These are phyloP conservation scores for Botryosphaeria dothidea DNA, from an alignment of 2,329 filamentous ascomycete species.

Conservation along the genomic window DNA sequence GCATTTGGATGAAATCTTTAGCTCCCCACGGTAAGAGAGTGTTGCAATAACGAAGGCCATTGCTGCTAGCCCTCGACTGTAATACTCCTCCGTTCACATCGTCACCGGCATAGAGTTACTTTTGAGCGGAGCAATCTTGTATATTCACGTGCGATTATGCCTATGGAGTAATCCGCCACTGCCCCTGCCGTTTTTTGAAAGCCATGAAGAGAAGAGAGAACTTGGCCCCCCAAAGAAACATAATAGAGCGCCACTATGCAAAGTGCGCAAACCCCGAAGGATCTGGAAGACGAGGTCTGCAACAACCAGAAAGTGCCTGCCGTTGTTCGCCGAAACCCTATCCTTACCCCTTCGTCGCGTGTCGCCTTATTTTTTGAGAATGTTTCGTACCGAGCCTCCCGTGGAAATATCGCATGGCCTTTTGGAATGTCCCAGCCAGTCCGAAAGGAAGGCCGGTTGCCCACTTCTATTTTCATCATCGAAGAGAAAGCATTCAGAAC, in stretches of 20 bases:
- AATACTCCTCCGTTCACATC: too few species aligned
- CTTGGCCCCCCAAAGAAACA: conserved; percentile 8
- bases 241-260: conserved; percentile 11
- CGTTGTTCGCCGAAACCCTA: neutral
- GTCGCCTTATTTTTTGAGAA: conserved; percentile 9
- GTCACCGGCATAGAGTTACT: neutral
- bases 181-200: conserved; percentile 9
- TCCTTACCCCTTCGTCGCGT: neutral
- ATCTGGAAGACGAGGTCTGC: neutral
- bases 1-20: too few species aligned
- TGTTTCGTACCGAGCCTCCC: neutral
- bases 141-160: conserved; percentile 15
- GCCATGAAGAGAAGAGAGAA: conserved; percentile 13
- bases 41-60: too few species aligned
- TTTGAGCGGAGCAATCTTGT: conserved; percentile 16
- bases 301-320: neutral
- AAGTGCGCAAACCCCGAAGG: neutral
- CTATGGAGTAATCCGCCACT: conserved; percentile 7
- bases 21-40: too few species aligned
- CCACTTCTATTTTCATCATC: conserved; percentile 18
- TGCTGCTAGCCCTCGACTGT: too few species aligned
- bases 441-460: conserved; percentile 11
- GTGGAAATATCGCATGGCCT: neutral
- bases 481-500: conserved; percentile 10
- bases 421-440: conserved; percentile 11